Evolutionary conservation across 2,329 filamentous ascomycete genomes (phyloP), one percentile per base, ranked within the genome.

Genomic region (Setomelanomma holmii): DNA sequence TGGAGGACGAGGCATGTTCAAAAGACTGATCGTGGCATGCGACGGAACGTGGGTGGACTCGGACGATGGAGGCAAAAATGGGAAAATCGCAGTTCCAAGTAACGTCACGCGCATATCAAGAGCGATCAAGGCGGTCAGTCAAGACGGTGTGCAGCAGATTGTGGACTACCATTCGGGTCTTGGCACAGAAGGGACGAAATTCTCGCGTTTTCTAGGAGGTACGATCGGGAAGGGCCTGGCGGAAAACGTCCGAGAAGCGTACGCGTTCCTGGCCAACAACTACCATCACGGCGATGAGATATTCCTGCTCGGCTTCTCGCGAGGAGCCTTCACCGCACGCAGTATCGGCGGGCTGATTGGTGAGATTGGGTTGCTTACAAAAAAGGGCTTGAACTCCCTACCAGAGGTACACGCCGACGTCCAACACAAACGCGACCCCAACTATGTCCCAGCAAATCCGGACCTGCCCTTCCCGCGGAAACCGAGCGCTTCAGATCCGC

Each of bases 251-350:
- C 71, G 79, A 11, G 76, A 80, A 64, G 77, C 73, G 0, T 82
- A 84, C 46, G 75, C 75, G 5, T 84, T 82, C 61, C 67, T 84
- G 1, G 75, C 78, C n/a, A 79, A 79, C 49, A 84, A 84, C 64
- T 84, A 79, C 58, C 69, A 76, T n/a, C 75, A 74, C 0, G 81
- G 81, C 48, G 78, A 80, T 51, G 77, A 78, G 16, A 78, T 81
- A 38, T 80, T 79, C 54, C 63, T 81, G 7, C 57, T 80, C 4
- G 79, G 79, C 1, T 81, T 80, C 56, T 79, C 77, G 2, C 64
- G 79, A 44, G 79, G 79, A 16, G 78, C 79, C 2, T 81, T 75
- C 56, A 81, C 78, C 1, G 82, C 69, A 7, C 69, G 72, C 40
- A 71, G 67, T 30, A 72, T 80, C 11, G 77, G 71, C 6, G 78